Conservation (phyloP, 129 eudicot genomes). For the Smallanthus sonchifolius region DNA sequence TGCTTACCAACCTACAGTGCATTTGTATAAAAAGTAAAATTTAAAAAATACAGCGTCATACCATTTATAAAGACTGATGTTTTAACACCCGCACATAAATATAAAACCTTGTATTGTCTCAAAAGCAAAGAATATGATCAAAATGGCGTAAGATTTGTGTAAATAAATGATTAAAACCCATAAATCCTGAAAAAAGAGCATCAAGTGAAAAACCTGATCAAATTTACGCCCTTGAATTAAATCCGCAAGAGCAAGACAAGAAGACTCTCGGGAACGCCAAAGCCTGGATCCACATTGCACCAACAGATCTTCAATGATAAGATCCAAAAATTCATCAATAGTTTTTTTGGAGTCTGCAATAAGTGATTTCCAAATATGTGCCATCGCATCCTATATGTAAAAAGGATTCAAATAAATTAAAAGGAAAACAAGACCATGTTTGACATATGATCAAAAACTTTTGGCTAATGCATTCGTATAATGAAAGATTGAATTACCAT, state of each 20-base stretch:
- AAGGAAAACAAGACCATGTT: neutral
- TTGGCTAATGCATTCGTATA: conserved; percentile 6
- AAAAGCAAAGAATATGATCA: neutral
- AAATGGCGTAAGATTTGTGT: neutral
- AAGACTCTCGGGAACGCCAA: conserved; percentile 98
- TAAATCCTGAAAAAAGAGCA: neutral
- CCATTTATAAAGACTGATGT: neutral
- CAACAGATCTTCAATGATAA: conserved; percentile 78
- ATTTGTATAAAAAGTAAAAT: neutral
- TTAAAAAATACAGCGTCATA: neutral
- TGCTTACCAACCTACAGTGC: conserved; percentile 66
- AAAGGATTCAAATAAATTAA: neutral
- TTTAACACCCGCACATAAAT: conserved; percentile 2
- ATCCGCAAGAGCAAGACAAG: conserved; percentile 95
- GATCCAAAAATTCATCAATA: conserved; percentile 79
- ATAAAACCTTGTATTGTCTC: neutral
- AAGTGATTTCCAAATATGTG: conserved; percentile 93
- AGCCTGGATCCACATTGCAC: conserved; percentile 93
- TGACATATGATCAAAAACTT: neutral
- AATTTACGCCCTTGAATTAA: conserved; percentile 88
- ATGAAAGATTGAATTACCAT: neutral
- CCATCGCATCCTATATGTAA: conserved; percentile 81
- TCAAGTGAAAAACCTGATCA: conserved; percentile 55
- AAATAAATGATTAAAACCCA: neutral
- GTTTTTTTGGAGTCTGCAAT: conserved; percentile 83